These are phyloP conservation scores for Fusarium floridanum DNA, from an alignment of 2,329 filamentous ascomycete species.

Conservation along the genomic window DNA sequence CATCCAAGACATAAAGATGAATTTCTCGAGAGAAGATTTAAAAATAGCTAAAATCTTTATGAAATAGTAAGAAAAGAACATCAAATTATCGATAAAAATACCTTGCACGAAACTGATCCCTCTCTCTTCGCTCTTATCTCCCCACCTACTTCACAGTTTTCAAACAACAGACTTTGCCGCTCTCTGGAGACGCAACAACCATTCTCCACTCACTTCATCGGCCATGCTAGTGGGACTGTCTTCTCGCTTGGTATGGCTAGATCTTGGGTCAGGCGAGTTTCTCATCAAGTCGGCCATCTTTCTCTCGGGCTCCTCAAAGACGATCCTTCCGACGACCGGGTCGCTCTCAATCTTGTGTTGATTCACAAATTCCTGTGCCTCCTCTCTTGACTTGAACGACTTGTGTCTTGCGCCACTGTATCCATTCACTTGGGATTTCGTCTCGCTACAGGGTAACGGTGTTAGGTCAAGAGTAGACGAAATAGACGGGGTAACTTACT, in stretches of 20 bases:
- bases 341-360: neutral
- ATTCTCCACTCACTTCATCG: neutral
- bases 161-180: neutral
- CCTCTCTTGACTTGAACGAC: neutral
- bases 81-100: neutral
- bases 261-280: neutral
- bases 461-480: too few species aligned
- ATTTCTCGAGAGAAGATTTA: neutral
- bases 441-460: neutral
- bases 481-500: neutral
- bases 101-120: neutral
- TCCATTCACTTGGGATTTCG: neutral
- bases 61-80: neutral
- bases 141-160: neutral
- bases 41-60: too few species aligned
- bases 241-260: neutral
- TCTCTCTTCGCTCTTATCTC: neutral
- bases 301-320: neutral
- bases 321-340: neutral
- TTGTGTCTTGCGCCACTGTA: slow-evolving; percentile 3
- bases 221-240: neutral
- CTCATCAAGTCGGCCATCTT: neutral
- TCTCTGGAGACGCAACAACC: neutral
- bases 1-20: neutral
- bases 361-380: neutral